These are phyloP conservation scores for Yarrowia porcina DNA, from an alignment of 805 yeast species.

Conservation along the genomic window DNA sequence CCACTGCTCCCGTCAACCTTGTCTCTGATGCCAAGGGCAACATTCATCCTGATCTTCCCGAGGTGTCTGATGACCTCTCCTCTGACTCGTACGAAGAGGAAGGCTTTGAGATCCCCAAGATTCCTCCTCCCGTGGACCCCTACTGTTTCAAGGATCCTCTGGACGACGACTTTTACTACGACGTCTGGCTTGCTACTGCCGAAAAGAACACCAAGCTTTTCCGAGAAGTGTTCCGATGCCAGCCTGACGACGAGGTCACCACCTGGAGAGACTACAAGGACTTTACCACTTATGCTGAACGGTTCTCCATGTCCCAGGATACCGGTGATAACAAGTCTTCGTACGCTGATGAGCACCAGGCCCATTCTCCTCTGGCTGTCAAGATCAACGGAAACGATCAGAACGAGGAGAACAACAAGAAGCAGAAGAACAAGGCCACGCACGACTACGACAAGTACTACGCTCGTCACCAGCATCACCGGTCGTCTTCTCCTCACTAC, in stretches of 20 bases:
- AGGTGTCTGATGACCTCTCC: background rate
- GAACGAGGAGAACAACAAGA: background rate
- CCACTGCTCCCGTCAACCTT: conserved; percentile 1
- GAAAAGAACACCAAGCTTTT: conserved; percentile 76
- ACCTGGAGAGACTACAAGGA: conserved; percentile 88
- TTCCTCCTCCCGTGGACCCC: conserved; percentile 62
- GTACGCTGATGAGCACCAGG: conserved; percentile 11
- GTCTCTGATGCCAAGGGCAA: background rate
- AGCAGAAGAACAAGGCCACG: background rate
- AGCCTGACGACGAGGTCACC: conserved; percentile 89
- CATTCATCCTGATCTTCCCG: background rate
- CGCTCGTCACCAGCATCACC: conserved; percentile 14
- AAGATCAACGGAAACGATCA: background rate
- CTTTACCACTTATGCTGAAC: conserved; percentile 44
- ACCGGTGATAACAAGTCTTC: conserved; percentile 38
- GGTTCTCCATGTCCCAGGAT: conserved; percentile 37
- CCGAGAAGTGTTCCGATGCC: conserved; percentile 84
- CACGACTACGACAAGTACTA: conserved; percentile 24
- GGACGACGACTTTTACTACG: conserved; percentile 75
- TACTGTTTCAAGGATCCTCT: conserved; percentile 86
- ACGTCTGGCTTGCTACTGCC: conserved; percentile 80
- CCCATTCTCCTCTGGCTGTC: conserved; percentile 21
- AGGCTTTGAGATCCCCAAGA: conserved; percentile 36
- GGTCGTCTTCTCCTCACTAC: conserved; percentile 11
- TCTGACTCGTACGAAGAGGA: background rate